phyloP scores from a whole-genome alignment of 345 rosid species.

The Syzygium oleosum region DNA sequence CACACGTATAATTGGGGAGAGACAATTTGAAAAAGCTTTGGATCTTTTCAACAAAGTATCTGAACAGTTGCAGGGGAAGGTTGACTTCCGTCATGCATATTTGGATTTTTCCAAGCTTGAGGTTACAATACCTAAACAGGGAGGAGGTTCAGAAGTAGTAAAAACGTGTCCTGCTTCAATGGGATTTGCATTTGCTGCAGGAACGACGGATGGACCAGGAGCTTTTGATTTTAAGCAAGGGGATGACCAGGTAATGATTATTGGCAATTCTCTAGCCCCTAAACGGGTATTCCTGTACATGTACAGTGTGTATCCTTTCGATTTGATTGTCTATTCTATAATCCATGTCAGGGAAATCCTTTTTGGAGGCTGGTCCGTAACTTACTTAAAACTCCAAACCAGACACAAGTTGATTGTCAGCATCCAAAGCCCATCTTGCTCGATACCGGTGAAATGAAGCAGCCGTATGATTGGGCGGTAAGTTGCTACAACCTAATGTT shows the following conservation, averaged over 20 bases:
- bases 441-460: slow-evolving; percentile 95
- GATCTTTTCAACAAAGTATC: slow-evolving; percentile 82
- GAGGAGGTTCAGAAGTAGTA: slow-evolving; percentile 62
- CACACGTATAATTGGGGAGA: slow-evolving; percentile 86
- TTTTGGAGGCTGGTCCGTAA: slow-evolving; percentile 85
- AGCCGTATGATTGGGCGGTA: slow-evolving; percentile 96
- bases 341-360: slow-evolving; percentile 66
- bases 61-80: slow-evolving; percentile 63
- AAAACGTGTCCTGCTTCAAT: slow-evolving; percentile 96
- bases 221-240: slow-evolving; percentile 99
- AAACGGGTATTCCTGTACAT: neutral
- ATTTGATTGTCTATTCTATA: neutral
- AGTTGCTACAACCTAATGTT: slow-evolving; percentile 15
- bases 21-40: slow-evolving; percentile 72
- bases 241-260: slow-evolving; percentile 56
- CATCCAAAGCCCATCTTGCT: slow-evolving; percentile 94
- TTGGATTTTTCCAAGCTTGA: slow-evolving; percentile 85
- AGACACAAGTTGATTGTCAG: slow-evolving; percentile 75
- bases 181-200: slow-evolving; percentile 98
- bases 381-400: slow-evolving; percentile 59
- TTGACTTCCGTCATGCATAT: slow-evolving; percentile 73
- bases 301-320: neutral
- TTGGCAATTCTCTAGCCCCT: neutral
- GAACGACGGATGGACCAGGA: slow-evolving; percentile 99
- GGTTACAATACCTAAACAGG: slow-evolving; percentile 47